phyloP scores from a whole-genome alignment of 2,329 filamentous ascomycete genomes.

The Endothia cerciana region DNA sequence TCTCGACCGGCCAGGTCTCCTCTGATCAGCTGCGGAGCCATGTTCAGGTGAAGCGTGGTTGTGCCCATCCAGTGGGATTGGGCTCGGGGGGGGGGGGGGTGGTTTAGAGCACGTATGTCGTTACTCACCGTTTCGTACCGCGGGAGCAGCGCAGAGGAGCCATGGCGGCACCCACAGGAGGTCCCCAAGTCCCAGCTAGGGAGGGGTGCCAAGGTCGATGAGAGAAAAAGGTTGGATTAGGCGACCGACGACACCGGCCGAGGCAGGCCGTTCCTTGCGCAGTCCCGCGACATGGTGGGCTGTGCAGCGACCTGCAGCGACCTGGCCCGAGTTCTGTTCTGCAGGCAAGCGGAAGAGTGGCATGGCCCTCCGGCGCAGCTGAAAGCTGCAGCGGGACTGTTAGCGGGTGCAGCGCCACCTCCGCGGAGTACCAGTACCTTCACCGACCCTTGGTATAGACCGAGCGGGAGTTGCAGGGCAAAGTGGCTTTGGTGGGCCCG shows the following conservation, averaged over 20 bases:
- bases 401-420: slow-evolving; percentile 38
- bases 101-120: background rate
- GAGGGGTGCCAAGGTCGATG: background rate
- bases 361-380: slow-evolving; percentile 38
- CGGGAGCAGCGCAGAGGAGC: background rate
- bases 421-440: slow-evolving; percentile 25
- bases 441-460: slow-evolving; percentile 7
- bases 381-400: slow-evolving; percentile 38
- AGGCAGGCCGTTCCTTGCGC: slow-evolving; percentile 17
- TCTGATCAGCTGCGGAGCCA: slow-evolving; percentile 6
- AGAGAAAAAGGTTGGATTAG: background rate
- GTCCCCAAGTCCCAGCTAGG: background rate
- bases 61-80: background rate
- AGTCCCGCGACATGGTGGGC: slow-evolving; percentile 33
- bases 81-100: too few species aligned
- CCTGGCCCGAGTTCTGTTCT: slow-evolving; percentile 35
- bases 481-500: slow-evolving; percentile 16
- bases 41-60: background rate
- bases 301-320: slow-evolving; percentile 42
- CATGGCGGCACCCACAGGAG: background rate
- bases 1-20: background rate
- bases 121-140: slow-evolving; percentile 15
- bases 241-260: slow-evolving; percentile 20
- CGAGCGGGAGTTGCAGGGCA: slow-evolving; percentile 15
- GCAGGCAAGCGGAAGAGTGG: slow-evolving; percentile 37